These are phyloP conservation scores for Cyberlindnera euphorbiae DNA, from an alignment of 805 yeast genomes.

Conservation along the genomic window DNA sequence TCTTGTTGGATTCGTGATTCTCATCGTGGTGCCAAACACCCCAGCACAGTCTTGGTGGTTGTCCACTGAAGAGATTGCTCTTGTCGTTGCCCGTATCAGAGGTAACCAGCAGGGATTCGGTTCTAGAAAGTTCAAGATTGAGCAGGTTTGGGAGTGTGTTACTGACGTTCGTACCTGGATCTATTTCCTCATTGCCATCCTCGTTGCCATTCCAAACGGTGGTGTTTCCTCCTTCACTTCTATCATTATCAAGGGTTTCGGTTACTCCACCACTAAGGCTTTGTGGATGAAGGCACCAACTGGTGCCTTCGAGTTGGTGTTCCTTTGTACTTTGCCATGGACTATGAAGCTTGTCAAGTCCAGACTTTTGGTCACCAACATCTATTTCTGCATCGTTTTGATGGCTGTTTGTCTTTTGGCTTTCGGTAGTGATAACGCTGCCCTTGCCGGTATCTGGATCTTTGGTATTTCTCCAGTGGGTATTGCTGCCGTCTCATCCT, in stretches of 20 bases:
- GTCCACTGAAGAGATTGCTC: slow-evolving; percentile 35
- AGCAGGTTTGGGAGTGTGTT: slow-evolving; percentile 27
- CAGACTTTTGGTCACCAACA: slow-evolving; percentile 4
- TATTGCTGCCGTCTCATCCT: slow-evolving; percentile 12
- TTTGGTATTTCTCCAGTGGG: slow-evolving; percentile 25
- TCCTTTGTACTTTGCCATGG: slow-evolving; percentile 16
- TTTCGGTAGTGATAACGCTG: slow-evolving; percentile 26
- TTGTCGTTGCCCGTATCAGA: slow-evolving; percentile 40
- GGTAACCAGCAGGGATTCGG: slow-evolving; percentile 42
- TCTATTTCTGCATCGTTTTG: slow-evolving; percentile 3
- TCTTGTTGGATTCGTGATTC: slow-evolving; percentile 37
- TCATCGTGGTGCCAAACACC: slow-evolving; percentile 42
- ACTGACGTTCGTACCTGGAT: slow-evolving; percentile 39
- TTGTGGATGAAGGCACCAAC: slow-evolving; percentile 25
- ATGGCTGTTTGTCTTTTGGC: slow-evolving; percentile 29
- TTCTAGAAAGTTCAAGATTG: slow-evolving; percentile 31
- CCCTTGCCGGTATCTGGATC: slow-evolving; percentile 29
- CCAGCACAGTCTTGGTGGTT: slow-evolving; percentile 39
- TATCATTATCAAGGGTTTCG: slow-evolving; percentile 36
- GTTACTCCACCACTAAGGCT: slow-evolving; percentile 32
- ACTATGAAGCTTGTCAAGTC: slow-evolving; percentile 2
- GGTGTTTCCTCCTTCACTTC: slow-evolving; percentile 41
- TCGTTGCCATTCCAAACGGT: slow-evolving; percentile 38
- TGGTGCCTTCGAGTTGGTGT: slow-evolving; percentile 38
- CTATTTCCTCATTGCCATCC: slow-evolving; percentile 29